Base-by-base conservation (phyloP, 2,329 filamentous ascomycete species). In the Berkeleyomyces rouxiae region DNA sequence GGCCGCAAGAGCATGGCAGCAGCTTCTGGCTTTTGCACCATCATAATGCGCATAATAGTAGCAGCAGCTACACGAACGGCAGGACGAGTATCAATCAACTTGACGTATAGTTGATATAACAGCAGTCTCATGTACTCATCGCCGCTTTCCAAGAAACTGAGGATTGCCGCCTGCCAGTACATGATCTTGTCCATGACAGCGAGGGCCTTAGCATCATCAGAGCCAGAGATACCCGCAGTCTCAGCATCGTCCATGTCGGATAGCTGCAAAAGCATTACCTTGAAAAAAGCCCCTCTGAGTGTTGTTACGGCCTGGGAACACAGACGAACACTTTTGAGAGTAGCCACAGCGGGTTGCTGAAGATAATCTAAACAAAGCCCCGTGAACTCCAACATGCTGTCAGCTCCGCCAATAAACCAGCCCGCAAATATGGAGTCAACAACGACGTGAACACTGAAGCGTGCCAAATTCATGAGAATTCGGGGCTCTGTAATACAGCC, bases 121-220 rank as follows among this genome's bases (percentile, higher is more conserved):
- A 97, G 82, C 42, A 96, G 79, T 66, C 86, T 87, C 69, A 96
- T 81, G 69, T 88, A 88, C 7, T 89, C 85, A n/a, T 88, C 83
- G 53, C 96, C 90, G 5, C 82, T 78, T 2, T 88, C 86, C 13
- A 93, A 83, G 3, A 86, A 83, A 1, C 85, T 85, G 13, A 99
- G 77, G 13, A 99, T 83, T 16, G 96, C 88, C 23, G 89, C 90
- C 71, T 97, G 93, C 93, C 93, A 99, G 72, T 96, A 97, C 0
- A 89, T 83, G 68, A 99, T 82, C 70, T 90, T 92, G 65, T 88
- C 81, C 72, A 99, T 82, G 64, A 95, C 90, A 0, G 79, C 76
- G 63, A 95, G 90, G 0, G 80, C 76, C 36, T 86, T 79, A 23
- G 60, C 39, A 23, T 59, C 58, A 36, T 59, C 58, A 36, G 58